These are phyloP conservation scores for Suillus alpinus DNA, from an alignment of 768 basidiomycete species.

Conservation along the genomic window DNA sequence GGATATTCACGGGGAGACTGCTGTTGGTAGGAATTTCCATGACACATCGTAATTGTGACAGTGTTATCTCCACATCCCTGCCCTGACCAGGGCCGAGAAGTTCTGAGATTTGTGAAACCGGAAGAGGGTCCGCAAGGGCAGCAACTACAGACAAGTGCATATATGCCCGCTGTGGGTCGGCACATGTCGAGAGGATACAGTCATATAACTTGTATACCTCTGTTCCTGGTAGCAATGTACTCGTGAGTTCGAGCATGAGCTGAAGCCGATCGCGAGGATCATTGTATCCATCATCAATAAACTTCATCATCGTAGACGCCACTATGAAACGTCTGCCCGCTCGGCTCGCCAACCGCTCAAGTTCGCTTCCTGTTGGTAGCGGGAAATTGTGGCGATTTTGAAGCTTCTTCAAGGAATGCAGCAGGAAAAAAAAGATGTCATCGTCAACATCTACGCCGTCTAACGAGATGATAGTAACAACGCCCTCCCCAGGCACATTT, in stretches of 20 bases:
- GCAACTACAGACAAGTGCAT: neutral
- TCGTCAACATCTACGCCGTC: neutral
- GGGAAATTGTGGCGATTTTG: neutral
- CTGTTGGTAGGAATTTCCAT: neutral
- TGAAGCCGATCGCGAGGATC: too few relatives aligned
- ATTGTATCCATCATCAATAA: too few relatives aligned
- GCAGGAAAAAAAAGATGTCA: neutral
- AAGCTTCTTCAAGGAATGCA: neutral
- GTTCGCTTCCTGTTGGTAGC: neutral
- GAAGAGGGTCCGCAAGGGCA: neutral
- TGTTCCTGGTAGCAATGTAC: neutral
- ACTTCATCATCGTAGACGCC: too few relatives aligned
- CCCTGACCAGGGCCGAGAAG: neutral
- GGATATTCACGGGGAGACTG: neutral
- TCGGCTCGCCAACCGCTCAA: neutral
- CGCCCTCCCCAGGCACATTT: neutral
- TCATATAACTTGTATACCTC: neutral
- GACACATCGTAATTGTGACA: neutral
- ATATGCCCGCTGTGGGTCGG: neutral
- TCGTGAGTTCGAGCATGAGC: neutral
- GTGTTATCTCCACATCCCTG: neutral
- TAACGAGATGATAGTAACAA: neutral
- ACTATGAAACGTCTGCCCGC: too few relatives aligned
- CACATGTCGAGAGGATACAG: neutral
- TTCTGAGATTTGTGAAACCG: neutral